These are phyloP conservation scores for Pythium oligandrum DNA, from an alignment of 352 stramenopile species.

Conservation along the genomic window DNA sequence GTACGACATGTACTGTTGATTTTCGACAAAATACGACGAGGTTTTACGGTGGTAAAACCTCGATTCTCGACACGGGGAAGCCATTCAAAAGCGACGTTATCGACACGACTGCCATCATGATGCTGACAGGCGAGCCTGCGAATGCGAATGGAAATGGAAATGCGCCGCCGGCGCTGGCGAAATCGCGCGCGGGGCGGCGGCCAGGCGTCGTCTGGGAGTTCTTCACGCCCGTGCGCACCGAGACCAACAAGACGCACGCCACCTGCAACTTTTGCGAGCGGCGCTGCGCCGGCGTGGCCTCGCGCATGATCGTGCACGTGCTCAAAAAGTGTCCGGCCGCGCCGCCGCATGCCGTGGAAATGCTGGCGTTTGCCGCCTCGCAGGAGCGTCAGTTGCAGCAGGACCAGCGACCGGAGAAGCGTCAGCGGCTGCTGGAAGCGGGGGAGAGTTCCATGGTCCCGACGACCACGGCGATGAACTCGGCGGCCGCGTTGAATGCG, in stretches of 20 bases:
- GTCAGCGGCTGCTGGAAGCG: constrained; percentile 1
- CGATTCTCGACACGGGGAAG: too few relatives aligned
- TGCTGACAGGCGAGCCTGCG: too few relatives aligned
- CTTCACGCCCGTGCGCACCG: constrained; percentile 37
- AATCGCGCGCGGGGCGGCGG: constrained; percentile 22
- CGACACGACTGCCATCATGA: too few relatives aligned
- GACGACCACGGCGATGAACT: neutral
- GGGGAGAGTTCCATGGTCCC: constrained; percentile 1
- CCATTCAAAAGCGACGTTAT: too few relatives aligned
- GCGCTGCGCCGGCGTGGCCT: constrained; percentile 39
- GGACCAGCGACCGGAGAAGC: neutral
- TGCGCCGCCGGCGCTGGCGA: neutral
- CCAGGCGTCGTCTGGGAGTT: constrained; percentile 45
- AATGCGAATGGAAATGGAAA: too few relatives aligned
- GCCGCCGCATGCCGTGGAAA: constrained; percentile 18
- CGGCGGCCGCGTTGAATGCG: neutral
- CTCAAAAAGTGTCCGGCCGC: constrained; percentile 34
- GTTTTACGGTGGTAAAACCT: too few relatives aligned
- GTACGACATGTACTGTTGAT: too few relatives aligned
- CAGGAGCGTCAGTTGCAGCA: neutral
- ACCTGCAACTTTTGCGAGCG: constrained; percentile 42
- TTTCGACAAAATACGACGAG: too few relatives aligned
- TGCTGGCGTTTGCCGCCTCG: constrained; percentile 13
- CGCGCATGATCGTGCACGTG: constrained; percentile 48
- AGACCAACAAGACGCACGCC: constrained; percentile 42